phyloP scores from a whole-genome alignment of 148 eudicot species.

The Amaranthus cruentus region DNA sequence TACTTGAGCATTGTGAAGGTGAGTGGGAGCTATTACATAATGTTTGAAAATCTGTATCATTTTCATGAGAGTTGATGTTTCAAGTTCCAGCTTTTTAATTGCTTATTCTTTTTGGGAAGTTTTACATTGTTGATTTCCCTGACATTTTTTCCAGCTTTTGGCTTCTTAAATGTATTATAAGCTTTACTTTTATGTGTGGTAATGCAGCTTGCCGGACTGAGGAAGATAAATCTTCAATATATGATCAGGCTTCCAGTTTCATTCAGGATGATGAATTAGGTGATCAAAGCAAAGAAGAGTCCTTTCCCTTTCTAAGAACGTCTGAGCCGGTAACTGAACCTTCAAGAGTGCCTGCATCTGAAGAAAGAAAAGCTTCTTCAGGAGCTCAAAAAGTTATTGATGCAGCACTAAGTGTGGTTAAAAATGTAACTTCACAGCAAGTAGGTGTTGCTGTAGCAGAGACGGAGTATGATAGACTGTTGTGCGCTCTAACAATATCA shows the following conservation, averaged over 20 bases:
- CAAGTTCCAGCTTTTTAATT: no score
- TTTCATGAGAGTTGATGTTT: no score
- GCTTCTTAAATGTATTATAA: no score
- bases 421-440: constrained; percentile 37
- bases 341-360: constrained; percentile 29
- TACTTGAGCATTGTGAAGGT: no score
- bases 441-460: constrained; percentile 47
- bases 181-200: not conserved
- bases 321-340: constrained; percentile 25
- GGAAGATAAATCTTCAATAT: constrained; percentile 29
- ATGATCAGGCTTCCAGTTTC: constrained; percentile 20
- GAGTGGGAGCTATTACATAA: no score
- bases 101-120: no score
- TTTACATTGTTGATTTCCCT: not conserved
- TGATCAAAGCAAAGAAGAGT: constrained; percentile 24
- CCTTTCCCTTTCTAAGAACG: constrained; percentile 23
- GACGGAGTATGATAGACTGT: constrained; percentile 50
- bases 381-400: constrained; percentile 25
- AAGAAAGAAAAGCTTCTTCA: constrained; percentile 35
- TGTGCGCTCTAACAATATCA: constrained; percentile 48
- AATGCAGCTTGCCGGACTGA: constrained; percentile 33
- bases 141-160: no score
- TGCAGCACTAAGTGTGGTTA: constrained; percentile 14
- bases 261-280: constrained; percentile 19
- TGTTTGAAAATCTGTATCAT: no score